These are phyloP conservation scores for Rhynchosporium secalis DNA, from an alignment of 2,329 filamentous ascomycete species.

Conservation along the genomic window DNA sequence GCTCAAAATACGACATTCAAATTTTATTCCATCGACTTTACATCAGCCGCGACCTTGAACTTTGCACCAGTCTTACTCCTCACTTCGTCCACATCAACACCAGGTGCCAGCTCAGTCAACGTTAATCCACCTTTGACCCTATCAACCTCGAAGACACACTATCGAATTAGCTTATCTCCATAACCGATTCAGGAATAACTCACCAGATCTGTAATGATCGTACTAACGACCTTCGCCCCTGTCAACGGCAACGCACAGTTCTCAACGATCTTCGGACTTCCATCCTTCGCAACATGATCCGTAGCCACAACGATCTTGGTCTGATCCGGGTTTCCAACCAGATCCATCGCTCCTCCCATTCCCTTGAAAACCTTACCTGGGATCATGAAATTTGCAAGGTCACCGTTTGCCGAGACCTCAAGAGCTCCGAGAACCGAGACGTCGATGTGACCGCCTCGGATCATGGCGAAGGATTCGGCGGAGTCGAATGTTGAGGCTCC, in stretches of 20 bases:
- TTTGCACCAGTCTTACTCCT: slow-evolving; percentile 68
- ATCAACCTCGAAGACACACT: slow-evolving; percentile 72
- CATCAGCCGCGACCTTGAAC: slow-evolving; percentile 60
- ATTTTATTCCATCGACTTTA: slow-evolving; percentile 49
- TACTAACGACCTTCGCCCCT: slow-evolving; percentile 66
- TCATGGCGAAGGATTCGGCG: slow-evolving; percentile 84
- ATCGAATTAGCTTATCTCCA: not conserved
- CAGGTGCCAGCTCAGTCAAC: slow-evolving; percentile 69
- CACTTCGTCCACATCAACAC: slow-evolving; percentile 67
- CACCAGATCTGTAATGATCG: slow-evolving; percentile 72
- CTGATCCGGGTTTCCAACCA: slow-evolving; percentile 68
- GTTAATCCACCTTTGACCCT: slow-evolving; percentile 61
- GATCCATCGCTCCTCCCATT: slow-evolving; percentile 78
- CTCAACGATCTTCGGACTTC: slow-evolving; percentile 65
- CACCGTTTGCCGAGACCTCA: slow-evolving; percentile 75
- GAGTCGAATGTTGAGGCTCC: slow-evolving; percentile 78
- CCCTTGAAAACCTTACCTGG: slow-evolving; percentile 86
- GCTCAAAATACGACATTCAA: slow-evolving; percentile 3
- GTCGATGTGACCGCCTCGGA: slow-evolving; percentile 79
- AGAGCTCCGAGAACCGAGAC: slow-evolving; percentile 72
- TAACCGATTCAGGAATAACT: not conserved
- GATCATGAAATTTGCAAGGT: slow-evolving; percentile 88
- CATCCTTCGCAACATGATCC: slow-evolving; percentile 69
- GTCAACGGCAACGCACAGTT: slow-evolving; percentile 65
- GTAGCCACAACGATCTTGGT: slow-evolving; percentile 74